phyloP scores from a whole-genome alignment of 2,329 filamentous ascomycete genomes.

The Arthrinium puccinioides region DNA sequence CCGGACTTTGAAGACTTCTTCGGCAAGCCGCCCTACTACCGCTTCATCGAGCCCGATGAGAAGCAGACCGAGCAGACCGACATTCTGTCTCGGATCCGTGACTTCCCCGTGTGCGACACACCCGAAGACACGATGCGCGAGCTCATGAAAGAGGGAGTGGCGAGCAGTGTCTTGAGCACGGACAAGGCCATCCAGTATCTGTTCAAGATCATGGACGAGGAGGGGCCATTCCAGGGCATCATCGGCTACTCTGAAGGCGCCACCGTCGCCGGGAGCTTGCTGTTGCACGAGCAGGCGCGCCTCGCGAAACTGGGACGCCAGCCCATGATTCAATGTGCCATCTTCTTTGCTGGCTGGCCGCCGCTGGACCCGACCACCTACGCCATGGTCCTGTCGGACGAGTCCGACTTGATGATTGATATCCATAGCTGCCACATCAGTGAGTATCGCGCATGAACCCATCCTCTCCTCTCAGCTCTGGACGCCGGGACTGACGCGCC shows the following conservation, averaged over 20 bases:
- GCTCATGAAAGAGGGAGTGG: slow-evolving; percentile 33
- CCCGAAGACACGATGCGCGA: slow-evolving; percentile 17
- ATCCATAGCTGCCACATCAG: slow-evolving; percentile 32
- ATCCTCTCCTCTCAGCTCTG: too few relatives aligned
- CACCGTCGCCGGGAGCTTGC: slow-evolving; percentile 2
- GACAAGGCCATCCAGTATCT: slow-evolving; percentile 3
- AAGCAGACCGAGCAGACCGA: slow-evolving; percentile 27
- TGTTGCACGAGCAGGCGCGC: slow-evolving; percentile 3
- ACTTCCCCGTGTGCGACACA: slow-evolving; percentile 5
- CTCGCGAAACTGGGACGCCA: slow-evolving; percentile 16
- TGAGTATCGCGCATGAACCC: too few relatives aligned
- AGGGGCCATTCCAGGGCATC: slow-evolving; percentile 9
- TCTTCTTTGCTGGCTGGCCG: slow-evolving; percentile 41
- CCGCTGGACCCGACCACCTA: slow-evolving; percentile 15
- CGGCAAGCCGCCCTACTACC: slow-evolving; percentile 2
- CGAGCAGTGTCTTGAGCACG: slow-evolving; percentile 30
- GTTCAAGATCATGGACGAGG: slow-evolving; percentile 8
- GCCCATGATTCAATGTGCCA: slow-evolving; percentile 26
- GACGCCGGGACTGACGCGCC: too few relatives aligned
- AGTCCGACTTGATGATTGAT: slow-evolving; percentile 28
- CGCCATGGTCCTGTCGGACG: slow-evolving; percentile 24
- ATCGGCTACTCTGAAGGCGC: slow-evolving; percentile 9
- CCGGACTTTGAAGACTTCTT: slow-evolving; percentile 3
- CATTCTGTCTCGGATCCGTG: slow-evolving; percentile 3
- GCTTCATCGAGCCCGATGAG: slow-evolving; percentile 31